Base-by-base conservation (phyloP, 192 early-diverging fungal species). In the Linnemannia zychae region DNA sequence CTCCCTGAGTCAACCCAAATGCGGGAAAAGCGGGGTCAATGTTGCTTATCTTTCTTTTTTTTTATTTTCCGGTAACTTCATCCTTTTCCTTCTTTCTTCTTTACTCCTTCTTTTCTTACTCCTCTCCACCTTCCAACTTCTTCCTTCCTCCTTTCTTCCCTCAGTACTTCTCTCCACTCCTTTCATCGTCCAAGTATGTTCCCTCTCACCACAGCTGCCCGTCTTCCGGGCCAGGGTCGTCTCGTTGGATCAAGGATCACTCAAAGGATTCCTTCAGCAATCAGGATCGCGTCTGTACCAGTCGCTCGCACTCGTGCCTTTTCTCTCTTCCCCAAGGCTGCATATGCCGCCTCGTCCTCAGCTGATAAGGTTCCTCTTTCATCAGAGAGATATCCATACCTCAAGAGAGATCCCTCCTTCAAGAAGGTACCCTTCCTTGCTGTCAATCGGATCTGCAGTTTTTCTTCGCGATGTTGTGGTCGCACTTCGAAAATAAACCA, bases 361-460 rank as follows among this genome's bases (percentile, higher is more conserved):
- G 33, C 17, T 2, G 68, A 76, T 11, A 82, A 84, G 76, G 69
- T 70, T 24, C 47, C 57, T 4, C 81, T 67, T 31, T 91, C 92
- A 1, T 80, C 87, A 18, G 92, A 92, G 33, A 90, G 89, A 66
- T 92, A 88, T 70, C 89, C 90, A 12, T 68, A 87, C 63, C 81
- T 89, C 67, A 79, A 84, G 67, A 75, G 92, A 7, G 76, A 91
- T 68, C 75, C 79, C 40, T 77, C 76, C 22, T 89, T 87, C 74
- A 89, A 87, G 47, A 78, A 88, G 79, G 81, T 83, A 74, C 9
- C 40, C 40, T 44, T 36, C 18, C 11, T 52, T 17, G 3, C 15
- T 36, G 4, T 20, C 47, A 33, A 9, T 11, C 60, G 18, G 44
- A 68, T 18, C 7, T 66, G 33, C 67, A 49, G 48, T 40, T 74